These are phyloP conservation scores for Bisporella sp. DNA, from an alignment of 2,329 filamentous ascomycete species.

Conservation along the genomic window DNA sequence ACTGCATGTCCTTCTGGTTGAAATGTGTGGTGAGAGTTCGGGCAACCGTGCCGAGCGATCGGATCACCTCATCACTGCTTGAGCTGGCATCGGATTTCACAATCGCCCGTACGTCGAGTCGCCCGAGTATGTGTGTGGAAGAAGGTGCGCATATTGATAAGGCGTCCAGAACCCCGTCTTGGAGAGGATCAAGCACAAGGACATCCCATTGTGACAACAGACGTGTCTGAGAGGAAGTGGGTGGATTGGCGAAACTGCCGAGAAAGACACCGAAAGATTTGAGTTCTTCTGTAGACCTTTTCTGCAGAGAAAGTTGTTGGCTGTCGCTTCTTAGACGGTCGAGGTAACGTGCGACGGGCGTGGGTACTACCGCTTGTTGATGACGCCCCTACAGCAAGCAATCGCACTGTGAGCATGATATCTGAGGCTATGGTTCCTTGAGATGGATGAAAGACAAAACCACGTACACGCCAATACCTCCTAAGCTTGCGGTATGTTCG, in stretches of 20 bases:
- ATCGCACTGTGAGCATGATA: not conserved
- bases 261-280: conserved; percentile 32
- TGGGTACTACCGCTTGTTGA: not conserved
- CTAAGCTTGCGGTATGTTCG: not conserved
- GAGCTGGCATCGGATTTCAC: conserved; percentile 1
- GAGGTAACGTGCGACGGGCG: not conserved
- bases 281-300: not conserved
- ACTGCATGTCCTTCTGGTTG: conserved; percentile 1
- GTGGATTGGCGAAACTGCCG: conserved; percentile 29
- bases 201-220: conserved; percentile 36
- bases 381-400: not conserved
- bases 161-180: conserved; percentile 29
- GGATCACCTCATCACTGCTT: not conserved
- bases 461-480: not conserved
- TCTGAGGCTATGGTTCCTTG: not conserved
- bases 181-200: conserved; percentile 36
- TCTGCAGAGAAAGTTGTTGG: not conserved
- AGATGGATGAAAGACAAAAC: not conserved
- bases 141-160: conserved; percentile 19
- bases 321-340: not conserved
- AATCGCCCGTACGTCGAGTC: conserved; percentile 15
- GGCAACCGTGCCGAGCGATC: conserved; percentile 1
- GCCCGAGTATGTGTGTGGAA: conserved; percentile 15
- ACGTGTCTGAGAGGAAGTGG: conserved; percentile 25
- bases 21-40: conserved; percentile 2